Base-by-base conservation (phyloP, 805 yeast genomes). In the Metschnikowia chrysomelidarum region DNA sequence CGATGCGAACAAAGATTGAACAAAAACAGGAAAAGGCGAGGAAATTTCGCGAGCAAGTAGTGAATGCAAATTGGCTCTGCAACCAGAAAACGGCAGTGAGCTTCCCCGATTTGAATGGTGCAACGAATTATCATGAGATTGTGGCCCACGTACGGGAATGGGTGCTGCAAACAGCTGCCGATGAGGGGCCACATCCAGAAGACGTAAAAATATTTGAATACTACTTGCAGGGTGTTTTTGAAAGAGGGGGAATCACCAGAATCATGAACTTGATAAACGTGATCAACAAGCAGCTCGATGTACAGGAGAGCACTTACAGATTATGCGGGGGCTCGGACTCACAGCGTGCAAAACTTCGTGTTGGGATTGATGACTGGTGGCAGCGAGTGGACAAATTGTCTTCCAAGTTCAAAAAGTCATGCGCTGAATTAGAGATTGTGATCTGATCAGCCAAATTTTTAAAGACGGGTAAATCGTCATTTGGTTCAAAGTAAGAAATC, bases 1-100 rank as follows among this genome's bases (percentile, higher is more conserved):
- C 64, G 1, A 42, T 62, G 39, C 49, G 54, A 24, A 57, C 57
- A 4, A 61, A 62, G 37, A 38, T 64, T 7, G 40, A 42, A 22
- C 28, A 24, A 25, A 39, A 31, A 11, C 36, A 43, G 8, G 24
- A 34, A 10, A 16, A 14, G 4, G 31, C 35, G 18, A 29, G 38
- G 7, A 19, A 13, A 7, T 30, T 43, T 8, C 36, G 30, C 3
- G 41, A 32, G 11, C 30, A 32, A 3, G 40, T 24, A 3, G 20
- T 47, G 7, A 35, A 38, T n/a, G 31, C 15, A 9, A 31, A 33
- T 7, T 47, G 51, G 51, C 37, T 47, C 13, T 16, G 8, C 5
- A 19, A 24, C n/a, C 51, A 41, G 24, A 24, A 31, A 2, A 24
- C 36, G 8, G 29, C 37, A 1, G 21, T 27, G 5, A 3, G 6